Conservation (phyloP, 176 grass and related monocot species). For the Dendrocalamus sinicus region DNA sequence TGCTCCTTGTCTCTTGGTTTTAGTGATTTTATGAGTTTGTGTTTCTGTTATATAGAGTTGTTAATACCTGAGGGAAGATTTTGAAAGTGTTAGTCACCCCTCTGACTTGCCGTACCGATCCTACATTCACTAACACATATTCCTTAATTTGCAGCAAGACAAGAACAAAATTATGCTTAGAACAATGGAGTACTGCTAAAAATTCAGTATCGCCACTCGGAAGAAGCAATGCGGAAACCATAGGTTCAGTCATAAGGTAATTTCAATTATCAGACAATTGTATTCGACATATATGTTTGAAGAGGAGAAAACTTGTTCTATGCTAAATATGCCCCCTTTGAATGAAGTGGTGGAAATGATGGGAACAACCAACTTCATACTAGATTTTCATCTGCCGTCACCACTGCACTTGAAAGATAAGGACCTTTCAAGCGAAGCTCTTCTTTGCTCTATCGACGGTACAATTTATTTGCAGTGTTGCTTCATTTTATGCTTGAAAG, state of each 20-base stretch:
- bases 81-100: too few relatives aligned
- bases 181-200: slow-evolving; percentile 69
- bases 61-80: too few relatives aligned
- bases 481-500: not conserved
- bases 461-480: not conserved
- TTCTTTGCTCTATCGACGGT: too few relatives aligned
- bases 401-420: slow-evolving; percentile 53
- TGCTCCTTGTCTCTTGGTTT: too few relatives aligned
- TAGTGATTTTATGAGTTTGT: too few relatives aligned
- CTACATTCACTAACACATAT: not conserved
- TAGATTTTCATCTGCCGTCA: slow-evolving; percentile 50
- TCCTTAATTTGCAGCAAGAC: slow-evolving; percentile 54
- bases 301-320: slow-evolving; percentile 20
- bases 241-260: slow-evolving; percentile 70
- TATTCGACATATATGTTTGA: slow-evolving; percentile 21
- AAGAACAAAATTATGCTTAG: slow-evolving; percentile 50
- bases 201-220: slow-evolving; percentile 53
- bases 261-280: not conserved
- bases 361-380: slow-evolving; percentile 47
- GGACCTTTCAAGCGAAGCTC: too few relatives aligned
- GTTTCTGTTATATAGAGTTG: too few relatives aligned
- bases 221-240: slow-evolving; percentile 47
- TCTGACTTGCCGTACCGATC: too few relatives aligned
- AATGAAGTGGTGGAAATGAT: slow-evolving; percentile 65
- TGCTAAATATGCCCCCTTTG: slow-evolving; percentile 24